Percentiles rank a stretch among this genome's conserved stretches.
phyloP scores from a whole-genome alignment of 257 asterid genomes.

The Lycium barbarum region DNA sequence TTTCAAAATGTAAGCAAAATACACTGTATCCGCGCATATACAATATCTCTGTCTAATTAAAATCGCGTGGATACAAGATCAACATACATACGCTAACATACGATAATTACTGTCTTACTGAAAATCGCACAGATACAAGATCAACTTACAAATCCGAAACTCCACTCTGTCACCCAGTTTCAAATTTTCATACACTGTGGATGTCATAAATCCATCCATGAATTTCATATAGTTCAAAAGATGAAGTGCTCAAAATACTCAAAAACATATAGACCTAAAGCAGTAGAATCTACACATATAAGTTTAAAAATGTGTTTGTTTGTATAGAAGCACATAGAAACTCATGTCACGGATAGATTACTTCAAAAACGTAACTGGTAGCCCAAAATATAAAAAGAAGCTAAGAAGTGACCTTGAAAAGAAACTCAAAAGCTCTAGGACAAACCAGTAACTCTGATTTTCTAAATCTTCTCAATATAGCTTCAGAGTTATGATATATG shows the following conservation, averaged over 20 bases:
- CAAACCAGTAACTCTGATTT: not conserved
- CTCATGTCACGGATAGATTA: not conserved
- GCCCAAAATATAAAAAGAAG: not conserved
- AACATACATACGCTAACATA: no score
- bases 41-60: no score
- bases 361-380: not conserved
- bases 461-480: slow-evolving; percentile 1
- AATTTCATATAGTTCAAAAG: slow-evolving; percentile 13
- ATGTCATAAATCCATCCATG: not conserved
- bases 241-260: not conserved
- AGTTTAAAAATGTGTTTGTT: not conserved
- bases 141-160: no score
- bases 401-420: not conserved
- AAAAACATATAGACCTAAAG: not conserved
- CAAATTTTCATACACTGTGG: not conserved
- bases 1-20: no score
- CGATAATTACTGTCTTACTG: no score
- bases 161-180: not conserved
- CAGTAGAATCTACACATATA: not conserved
- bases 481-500: not conserved
- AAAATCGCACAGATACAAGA: no score
- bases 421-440: slow-evolving; percentile 22
- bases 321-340: not conserved
- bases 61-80: no score
- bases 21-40: no score